Base-by-base conservation (phyloP, 2,329 filamentous ascomycete species). In the Aspergillus awamori region DNA sequence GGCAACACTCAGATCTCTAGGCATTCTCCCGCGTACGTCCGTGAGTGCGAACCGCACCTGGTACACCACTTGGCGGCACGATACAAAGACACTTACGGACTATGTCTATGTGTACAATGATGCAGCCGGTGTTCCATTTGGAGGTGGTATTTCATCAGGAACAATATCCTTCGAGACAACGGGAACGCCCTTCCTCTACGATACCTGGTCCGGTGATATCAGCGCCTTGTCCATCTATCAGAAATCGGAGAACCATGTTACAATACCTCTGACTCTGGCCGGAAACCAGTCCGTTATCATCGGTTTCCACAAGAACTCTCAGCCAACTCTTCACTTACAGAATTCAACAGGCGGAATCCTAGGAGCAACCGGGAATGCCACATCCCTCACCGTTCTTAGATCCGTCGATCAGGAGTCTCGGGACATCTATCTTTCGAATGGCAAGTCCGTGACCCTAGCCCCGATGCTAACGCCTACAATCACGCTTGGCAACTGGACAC, bases 91-190 rank as follows among this genome's bases (percentile, higher is more conserved):
- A 13, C n/a, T 10, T 4, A 58, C 48, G 4, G 72, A 77, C 28
- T 81, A 80, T 60, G 68, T 77, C 8, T 81, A 70, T 58, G 56
- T 82, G 8, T 81, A 77, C 69, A 79, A 79, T 59, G 76, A 80
- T 59, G 63, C 47, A 11, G n/a, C 30, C 2, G 20, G 20, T 3
- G 8, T n/a, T 2, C 17, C 30, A 17, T 39, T 26, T 4, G 30
- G 6, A 8, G 24, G 36, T 3, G 67, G 63, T 0, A 53, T 61
- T 36, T 41, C 63, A 57, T 20, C 59, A 24, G 74, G 71, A 2
- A 62, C 57, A 15, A 67, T 77, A 41, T 65, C 64, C 0, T 74
- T 77, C 43, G 64, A 65, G 28, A 67, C 58, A 5, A 75, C 65
- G 11, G 70, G 66, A 11, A 68, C 65, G 3, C 79, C 79, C 2